phyloP scores from a whole-genome alignment of 768 basidiomycete species.

The Russula brevipes region DNA sequence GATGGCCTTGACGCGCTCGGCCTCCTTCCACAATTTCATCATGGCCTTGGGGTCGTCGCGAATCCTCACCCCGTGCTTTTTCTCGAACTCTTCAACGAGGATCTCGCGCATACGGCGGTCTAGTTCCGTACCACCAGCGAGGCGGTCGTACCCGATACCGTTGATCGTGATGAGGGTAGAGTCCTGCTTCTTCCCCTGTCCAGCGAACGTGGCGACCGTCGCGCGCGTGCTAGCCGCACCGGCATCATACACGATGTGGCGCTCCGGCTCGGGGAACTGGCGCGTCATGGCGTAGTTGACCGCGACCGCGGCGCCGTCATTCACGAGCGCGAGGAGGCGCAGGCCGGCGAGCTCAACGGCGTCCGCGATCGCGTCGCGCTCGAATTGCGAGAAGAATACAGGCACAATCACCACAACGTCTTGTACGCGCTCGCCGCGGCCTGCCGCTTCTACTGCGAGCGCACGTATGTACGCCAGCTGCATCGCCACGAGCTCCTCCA shows the following conservation, averaged over 20 bases:
- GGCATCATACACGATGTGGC: slow-evolving; percentile 91
- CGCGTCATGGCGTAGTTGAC: slow-evolving; percentile 98
- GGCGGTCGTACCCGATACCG: slow-evolving; percentile 79
- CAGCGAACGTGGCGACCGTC: slow-evolving; percentile 65
- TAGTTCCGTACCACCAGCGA: slow-evolving; percentile 75
- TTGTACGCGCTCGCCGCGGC: slow-evolving; percentile 56
- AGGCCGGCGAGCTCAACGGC: slow-evolving; percentile 90
- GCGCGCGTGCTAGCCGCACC: slow-evolving; percentile 81
- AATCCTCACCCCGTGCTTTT: slow-evolving; percentile 63
- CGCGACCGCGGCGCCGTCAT: slow-evolving; percentile 93
- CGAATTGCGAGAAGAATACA: slow-evolving; percentile 82
- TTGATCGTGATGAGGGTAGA: slow-evolving; percentile 70
- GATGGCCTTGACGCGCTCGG: slow-evolving; percentile 83
- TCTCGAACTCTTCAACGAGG: slow-evolving; percentile 68
- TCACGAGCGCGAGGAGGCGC: slow-evolving; percentile 74
- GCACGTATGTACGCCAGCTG: slow-evolving; percentile 86
- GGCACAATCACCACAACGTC: slow-evolving; percentile 91
- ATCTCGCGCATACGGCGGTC: slow-evolving; percentile 80
- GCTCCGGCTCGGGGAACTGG: slow-evolving; percentile 70
- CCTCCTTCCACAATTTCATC: slow-evolving; percentile 94
- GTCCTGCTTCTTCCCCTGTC: slow-evolving; percentile 41
- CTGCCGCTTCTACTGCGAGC: slow-evolving; percentile 71
- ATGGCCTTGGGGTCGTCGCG: slow-evolving; percentile 74
- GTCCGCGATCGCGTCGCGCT: slow-evolving; percentile 87
- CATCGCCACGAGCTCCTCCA: slow-evolving; percentile 92